phyloP scores from a whole-genome alignment of 1,284 basidiomycete species.

The Microstroma glucosiphilum region DNA sequence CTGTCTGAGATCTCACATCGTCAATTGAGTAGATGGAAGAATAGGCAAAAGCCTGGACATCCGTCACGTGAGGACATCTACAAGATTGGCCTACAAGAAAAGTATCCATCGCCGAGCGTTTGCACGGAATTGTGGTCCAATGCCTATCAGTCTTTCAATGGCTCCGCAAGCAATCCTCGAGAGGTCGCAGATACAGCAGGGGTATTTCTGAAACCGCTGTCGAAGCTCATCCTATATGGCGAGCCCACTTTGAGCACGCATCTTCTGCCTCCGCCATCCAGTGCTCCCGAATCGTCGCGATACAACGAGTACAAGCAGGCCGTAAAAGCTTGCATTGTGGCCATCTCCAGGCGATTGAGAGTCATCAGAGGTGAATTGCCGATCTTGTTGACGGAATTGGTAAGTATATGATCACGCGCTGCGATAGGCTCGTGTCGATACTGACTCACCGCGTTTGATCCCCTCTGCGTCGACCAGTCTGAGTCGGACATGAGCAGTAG shows the following conservation, averaged over 20 bases:
- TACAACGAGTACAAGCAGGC: conserved; percentile 24
- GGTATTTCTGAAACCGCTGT: conserved; percentile 26
- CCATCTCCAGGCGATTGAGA: conserved; percentile 21
- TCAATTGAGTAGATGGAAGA: conserved; percentile 20
- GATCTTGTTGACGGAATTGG: conserved; percentile 24
- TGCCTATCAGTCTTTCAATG: conserved; percentile 20
- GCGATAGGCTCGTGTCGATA: too few species aligned
- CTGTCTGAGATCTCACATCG: conserved; percentile 19
- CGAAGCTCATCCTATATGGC: conserved; percentile 20
- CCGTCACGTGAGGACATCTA: conserved; percentile 18
- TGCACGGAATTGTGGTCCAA: conserved; percentile 30
- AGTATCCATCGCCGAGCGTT: conserved; percentile 19
- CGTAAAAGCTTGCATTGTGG: conserved; percentile 23
- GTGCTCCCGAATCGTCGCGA: conserved; percentile 10
- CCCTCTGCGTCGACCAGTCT: too few species aligned
- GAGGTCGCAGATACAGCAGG: conserved; percentile 16
- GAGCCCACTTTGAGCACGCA: conserved; percentile 28
- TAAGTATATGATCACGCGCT: too few species aligned
- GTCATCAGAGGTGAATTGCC: conserved; percentile 24
- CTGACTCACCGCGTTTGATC: too few species aligned
- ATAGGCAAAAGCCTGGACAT: not conserved
- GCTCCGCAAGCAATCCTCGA: not conserved
- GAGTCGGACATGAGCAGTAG: conserved; percentile 15
- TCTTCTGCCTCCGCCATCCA: conserved; percentile 19
- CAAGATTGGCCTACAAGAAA: conserved; percentile 13